Evolutionary conservation across 371 early-diverging fungal species (phyloP).

Genomic region (Rhizopus delemar): DNA sequence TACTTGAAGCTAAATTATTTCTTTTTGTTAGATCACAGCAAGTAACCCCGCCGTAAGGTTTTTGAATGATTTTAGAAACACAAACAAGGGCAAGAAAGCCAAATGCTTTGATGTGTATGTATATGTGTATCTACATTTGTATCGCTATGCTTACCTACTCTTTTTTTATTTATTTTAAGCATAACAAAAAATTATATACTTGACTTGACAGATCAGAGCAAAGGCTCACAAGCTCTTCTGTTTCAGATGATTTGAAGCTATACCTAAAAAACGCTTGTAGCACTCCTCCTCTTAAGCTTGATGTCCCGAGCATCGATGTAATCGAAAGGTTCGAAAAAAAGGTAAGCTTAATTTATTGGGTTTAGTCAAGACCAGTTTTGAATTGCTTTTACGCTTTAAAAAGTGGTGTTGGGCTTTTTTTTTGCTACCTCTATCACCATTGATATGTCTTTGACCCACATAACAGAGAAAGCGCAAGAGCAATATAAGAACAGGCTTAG

Average conservation of each 20-base stretch:
- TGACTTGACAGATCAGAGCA: conserved; percentile 12
- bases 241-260: conserved; percentile 17
- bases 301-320: conserved; percentile 1
- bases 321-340: conserved; percentile 12
- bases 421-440: conserved; percentile 11
- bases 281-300: background rate
- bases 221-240: conserved; percentile 14
- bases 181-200: conserved; percentile 15
- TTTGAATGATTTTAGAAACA: conserved; percentile 2
- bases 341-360: conserved; percentile 10
- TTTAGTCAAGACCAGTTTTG: conserved; percentile 9
- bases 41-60: conserved; percentile 6
- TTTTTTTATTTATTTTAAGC: conserved; percentile 14
- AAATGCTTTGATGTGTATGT: conserved; percentile 11
- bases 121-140: conserved; percentile 12
- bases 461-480: background rate
- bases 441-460: background rate
- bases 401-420: background rate
- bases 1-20: too few relatives aligned
- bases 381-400: conserved; percentile 13
- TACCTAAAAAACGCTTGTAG: conserved; percentile 12
- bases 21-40: conserved; percentile 10
- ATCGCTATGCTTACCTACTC: conserved; percentile 11
- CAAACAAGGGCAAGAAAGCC: conserved; percentile 13
- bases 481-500: conserved; percentile 7